Evolutionary conservation across 2,329 filamentous ascomycete genomes (phyloP), one percentile per base, ranked within the genome.

Genomic region (Amesomyces nigricolor): DNA sequence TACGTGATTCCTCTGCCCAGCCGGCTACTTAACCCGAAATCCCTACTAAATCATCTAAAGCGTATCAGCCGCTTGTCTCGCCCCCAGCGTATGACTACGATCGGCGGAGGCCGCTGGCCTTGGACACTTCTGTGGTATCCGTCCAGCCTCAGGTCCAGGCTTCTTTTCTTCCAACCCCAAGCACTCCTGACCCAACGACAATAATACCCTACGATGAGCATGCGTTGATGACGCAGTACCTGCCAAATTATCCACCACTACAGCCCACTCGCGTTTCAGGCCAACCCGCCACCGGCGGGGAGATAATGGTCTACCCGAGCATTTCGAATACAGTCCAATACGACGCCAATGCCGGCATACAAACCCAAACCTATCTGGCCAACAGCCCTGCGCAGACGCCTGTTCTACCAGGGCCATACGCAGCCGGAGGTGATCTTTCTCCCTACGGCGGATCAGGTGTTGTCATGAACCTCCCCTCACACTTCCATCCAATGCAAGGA

Each of bases 271-370:
- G 63, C 8, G 49, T 58, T 13, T 45, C 60, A 29, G 56, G 59
- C 6, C 66, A 67, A 52, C 64, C 67, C 10, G 49, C 51, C 14
- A 68, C 68, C 17, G 68, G 65, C 35, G 61, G 66, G 47, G 73
- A 76, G 53, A 66, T 63, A 42, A 72, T 75, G 73, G 66, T 73
- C n/a, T 76, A 76, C 57, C 69, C 70, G 5, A 53, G 58, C 40
- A 53, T 65, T 16, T 44, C 68, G 16, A 57, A 59, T 19, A 60
- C 64, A 13, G 57, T 61, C 22, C 70, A 67, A 51, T 64, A 64
- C 40, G 43, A 56, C 14, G 47, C 30, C 43, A 38, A 35, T 22
- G 40, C 37, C 2, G 58, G 49, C 5, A 55, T 57, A 2, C 61
- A 54, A 19, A 22, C 30, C 14, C 56, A 44, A 39, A 17, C 52